Evolutionary conservation across 495 filamentous ascomycete genomes (phyloP).

Genomic region (Penicillium manginii): DNA sequence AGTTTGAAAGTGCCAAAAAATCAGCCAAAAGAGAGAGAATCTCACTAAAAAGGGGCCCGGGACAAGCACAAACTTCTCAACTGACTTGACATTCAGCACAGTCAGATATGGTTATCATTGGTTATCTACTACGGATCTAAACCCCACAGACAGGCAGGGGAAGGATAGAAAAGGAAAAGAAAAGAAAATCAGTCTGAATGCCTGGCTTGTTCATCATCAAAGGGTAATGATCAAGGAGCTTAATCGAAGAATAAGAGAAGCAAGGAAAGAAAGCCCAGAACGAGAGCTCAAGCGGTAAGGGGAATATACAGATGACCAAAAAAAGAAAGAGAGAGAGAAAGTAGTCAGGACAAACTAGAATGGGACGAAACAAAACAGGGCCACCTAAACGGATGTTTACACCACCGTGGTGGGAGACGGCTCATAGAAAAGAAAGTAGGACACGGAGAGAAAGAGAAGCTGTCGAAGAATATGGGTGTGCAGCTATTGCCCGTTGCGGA

Average conservation of each 20-base stretch:
- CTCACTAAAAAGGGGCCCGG: too few species aligned
- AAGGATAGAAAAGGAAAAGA: background rate
- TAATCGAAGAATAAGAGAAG: background rate
- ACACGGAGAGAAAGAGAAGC: background rate
- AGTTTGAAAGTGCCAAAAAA: too few species aligned
- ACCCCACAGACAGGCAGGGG: background rate
- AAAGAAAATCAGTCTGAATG: background rate
- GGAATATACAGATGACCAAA: slow-evolving; percentile 19
- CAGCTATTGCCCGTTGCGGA: slow-evolving; percentile 28
- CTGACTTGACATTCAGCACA: background rate
- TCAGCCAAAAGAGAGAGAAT: too few species aligned
- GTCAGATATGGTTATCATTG: background rate
- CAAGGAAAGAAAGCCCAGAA: slow-evolving; percentile 2
- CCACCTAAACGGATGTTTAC: background rate
- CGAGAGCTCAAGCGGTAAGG: slow-evolving; percentile 11
- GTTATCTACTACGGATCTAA: slow-evolving; percentile 1
- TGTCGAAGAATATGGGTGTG: background rate
- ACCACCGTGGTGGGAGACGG: background rate
- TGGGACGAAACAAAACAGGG: background rate
- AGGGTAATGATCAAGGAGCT: background rate
- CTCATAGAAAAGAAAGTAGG: background rate
- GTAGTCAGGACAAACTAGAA: background rate
- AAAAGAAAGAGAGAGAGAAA: background rate
- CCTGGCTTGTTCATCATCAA: background rate
- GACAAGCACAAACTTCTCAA: background rate